Evolutionary conservation across 768 basidiomycete genomes (phyloP), one percentile per base, ranked within the genome.

Genomic region (Leccinum rimulosum): DNA sequence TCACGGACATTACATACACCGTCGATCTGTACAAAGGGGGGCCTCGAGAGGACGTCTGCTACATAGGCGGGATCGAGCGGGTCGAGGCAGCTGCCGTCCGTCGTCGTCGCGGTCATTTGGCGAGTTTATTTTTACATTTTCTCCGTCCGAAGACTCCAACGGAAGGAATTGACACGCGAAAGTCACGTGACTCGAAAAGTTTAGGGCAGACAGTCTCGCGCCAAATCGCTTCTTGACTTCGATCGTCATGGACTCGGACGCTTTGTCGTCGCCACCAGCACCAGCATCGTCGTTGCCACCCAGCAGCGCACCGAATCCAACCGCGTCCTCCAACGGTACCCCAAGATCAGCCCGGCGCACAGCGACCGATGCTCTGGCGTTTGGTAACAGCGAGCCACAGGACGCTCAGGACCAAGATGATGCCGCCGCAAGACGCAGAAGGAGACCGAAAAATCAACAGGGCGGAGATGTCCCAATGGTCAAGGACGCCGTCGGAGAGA

Each of bases 401-500:
- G 79, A 75, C 7, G 79, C 62, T 8, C 63, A 62, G 17, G 69
- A 72, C 8, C 73, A 77, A n/a, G 79, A 82, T 31, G 78, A 72
- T 8, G 56, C 71, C 4, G 71, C 68, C 8, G 71, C 80, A 17
- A 78, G 82, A 57, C 77, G 81, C 57, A 80, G 81, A 47, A 79
- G 81, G 56, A 77, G 78, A 54, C 68, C 72, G 1, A 73, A 73
- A 36, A 68, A 70, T 27, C 77, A 77, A 58, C 76, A 74, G 10
- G 82, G 82, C 55, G 82, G 76, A 4, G 91, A 95, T 66, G 83
- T 97, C 0, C 91, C 95, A 3, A 77, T 92, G 53, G 95, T 98
- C 2, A 88, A 87, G 66, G 97, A 98, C 75, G 87, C 91, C 33
- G 96, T 98, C 19, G 96, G 96, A 55, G 95, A 98, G 77, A 93